Percentiles rank a stretch among this genome's conserved stretches.
These are phyloP conservation scores for Kluyveromyces nonfermentans DNA, from an alignment of 805 yeast species.

Conservation along the genomic window DNA sequence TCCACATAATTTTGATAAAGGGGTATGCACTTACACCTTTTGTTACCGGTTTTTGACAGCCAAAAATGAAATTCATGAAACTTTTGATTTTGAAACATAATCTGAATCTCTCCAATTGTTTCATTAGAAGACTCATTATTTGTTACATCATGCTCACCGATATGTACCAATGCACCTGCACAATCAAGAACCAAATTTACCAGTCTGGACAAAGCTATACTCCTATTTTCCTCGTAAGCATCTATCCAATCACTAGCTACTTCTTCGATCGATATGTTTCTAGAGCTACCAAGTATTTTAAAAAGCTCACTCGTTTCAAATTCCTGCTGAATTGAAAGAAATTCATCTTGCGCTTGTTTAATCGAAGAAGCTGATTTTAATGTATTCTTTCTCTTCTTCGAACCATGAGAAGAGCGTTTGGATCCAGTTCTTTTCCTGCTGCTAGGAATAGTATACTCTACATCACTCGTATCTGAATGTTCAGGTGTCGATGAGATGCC, in stretches of 20 bases:
- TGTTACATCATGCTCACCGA: constrained; percentile 67
- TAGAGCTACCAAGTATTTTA: constrained; percentile 41
- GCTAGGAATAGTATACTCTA: constrained; percentile 5
- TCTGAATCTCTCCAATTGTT: constrained; percentile 65
- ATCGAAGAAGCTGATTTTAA: constrained; percentile 8
- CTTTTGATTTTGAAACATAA: constrained; percentile 49
- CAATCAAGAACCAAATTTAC: constrained; percentile 60
- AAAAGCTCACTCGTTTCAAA: constrained; percentile 41
- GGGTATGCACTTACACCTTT: constrained; percentile 29
- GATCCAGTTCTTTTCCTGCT: constrained; percentile 3
- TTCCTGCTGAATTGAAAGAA: constrained; percentile 33
- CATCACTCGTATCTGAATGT: constrained; percentile 13
- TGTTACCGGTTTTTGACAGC: constrained; percentile 41
- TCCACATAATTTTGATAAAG: constrained; percentile 46
- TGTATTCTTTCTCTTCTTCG: constrained; percentile 4
- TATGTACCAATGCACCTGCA: constrained; percentile 60
- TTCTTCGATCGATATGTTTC: constrained; percentile 41
- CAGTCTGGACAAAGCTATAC: constrained; percentile 47
- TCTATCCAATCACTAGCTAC: constrained; percentile 52
- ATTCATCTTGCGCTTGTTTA: constrained; percentile 20
- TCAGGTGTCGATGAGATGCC: constrained; percentile 11
- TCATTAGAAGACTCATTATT: constrained; percentile 61
- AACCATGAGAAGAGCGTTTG: neutral
- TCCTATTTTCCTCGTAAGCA: constrained; percentile 35
- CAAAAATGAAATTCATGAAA: constrained; percentile 62